Base-by-base conservation (phyloP, 495 filamentous ascomycete genomes). In the Aspergillus saccharolyticus region DNA sequence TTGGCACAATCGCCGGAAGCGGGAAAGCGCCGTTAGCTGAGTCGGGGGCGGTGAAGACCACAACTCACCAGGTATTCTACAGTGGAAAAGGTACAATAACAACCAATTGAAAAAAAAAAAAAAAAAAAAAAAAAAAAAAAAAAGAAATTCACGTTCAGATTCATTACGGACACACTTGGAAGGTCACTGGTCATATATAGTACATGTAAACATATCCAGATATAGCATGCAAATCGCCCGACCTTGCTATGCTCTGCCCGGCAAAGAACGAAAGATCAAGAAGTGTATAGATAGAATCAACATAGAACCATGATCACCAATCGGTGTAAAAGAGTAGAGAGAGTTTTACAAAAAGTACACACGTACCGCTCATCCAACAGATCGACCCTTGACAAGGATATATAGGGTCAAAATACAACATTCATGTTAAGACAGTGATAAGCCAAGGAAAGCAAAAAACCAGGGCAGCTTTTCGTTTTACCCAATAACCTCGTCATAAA, bases 301-400 rank as follows among this genome's bases (percentile, higher is more conserved):
- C 49, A 58, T 28, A 67, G 57, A 65, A 55, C 16, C 52, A 54
- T 24, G 44, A 58, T 28, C 45, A 56, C 25, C 52, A 55, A 58
- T 43, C 14, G 43, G 42, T 39, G 19, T 56, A 55, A 51, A 54
- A 62, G 66, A 71, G 72, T 66, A 72, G 69, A 71, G 74, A 76
- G 69, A 66, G 65, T 74, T 74, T 65, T 73, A 73, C 56, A 68
- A 62, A 63, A 67, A 60, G 73, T 22, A 30, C 46, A 62, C 55
- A 57, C 52, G 59, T 64, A 48, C 54, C 66, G 65, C 68, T 71
- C 66, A 71, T 72, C 72, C 66, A 68, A 59, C 64, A 61, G 61
- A 61, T 55, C 30, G 55, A 56, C 61, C 66, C 62, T 61, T 53
- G 46, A 28, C 47, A 50, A 28, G 47, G 47, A 65, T 65, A 67